A percentile compares a stretch with the other conserved stretches of the same genome.
These are phyloP conservation scores for Vinca minor DNA, from an alignment of 257 asterid species.

Conservation along the genomic window DNA sequence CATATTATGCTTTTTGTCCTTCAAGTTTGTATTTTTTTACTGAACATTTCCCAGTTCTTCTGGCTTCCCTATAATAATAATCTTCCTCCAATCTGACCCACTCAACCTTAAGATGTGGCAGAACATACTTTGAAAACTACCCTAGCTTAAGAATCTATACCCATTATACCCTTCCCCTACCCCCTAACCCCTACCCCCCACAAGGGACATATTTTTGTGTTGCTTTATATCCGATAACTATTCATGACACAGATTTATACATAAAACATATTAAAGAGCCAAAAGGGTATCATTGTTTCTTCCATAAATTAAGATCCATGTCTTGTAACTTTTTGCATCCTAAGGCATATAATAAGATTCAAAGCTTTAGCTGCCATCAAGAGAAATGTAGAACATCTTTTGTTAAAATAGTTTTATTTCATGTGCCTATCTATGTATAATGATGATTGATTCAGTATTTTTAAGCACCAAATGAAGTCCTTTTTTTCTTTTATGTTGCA, in stretches of 20 bases:
- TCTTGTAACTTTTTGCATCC: background rate
- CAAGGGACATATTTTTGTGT: background rate
- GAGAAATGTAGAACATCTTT: too few relatives aligned
- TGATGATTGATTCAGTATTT: background rate
- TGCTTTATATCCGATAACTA: too few relatives aligned
- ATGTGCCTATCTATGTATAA: background rate
- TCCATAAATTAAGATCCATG: background rate
- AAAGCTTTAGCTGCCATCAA: too few relatives aligned
- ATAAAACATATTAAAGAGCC: slow-evolving; percentile 6
- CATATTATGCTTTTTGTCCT: slow-evolving; percentile 64
- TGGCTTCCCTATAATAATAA: slow-evolving; percentile 14
- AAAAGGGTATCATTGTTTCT: background rate
- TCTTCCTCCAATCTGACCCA: too few relatives aligned
- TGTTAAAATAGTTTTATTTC: too few relatives aligned
- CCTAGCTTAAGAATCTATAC: too few relatives aligned
- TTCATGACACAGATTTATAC: slow-evolving; percentile 6
- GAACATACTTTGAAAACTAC: too few relatives aligned
- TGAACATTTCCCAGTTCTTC: slow-evolving; percentile 22
- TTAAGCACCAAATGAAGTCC: background rate
- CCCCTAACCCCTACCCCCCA: too few relatives aligned
- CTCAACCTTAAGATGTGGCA: too few relatives aligned
- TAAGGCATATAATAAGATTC: too few relatives aligned
- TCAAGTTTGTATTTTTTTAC: slow-evolving; percentile 53
- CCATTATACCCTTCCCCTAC: too few relatives aligned
- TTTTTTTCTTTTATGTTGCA: too few relatives aligned